Evolutionary conservation across 208 protist genomes (phyloP).

Genomic region (Wallacemonas sp.): DNA sequence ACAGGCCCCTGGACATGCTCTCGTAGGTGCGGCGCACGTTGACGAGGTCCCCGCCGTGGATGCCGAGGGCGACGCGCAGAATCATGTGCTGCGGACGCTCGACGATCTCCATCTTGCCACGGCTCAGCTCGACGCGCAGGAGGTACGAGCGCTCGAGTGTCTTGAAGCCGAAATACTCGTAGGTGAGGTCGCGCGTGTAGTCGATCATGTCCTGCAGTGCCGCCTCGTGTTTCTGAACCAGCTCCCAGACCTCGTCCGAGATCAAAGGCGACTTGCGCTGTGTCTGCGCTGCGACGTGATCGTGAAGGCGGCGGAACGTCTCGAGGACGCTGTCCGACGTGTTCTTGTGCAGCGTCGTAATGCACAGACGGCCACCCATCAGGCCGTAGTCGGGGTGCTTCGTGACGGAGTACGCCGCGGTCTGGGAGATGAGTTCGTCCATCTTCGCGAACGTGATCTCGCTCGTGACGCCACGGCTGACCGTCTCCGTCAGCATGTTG

Average conservation of each 20-base stretch:
- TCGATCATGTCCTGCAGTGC: conserved; percentile 92
- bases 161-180: conserved; percentile 99
- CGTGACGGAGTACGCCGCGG: conserved; percentile 95
- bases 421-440: conserved; percentile 96
- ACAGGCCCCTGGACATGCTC: conserved; percentile 92
- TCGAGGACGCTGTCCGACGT: conserved; percentile 91
- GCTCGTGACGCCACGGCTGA: conserved; percentile 85
- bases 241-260: conserved; percentile 90
- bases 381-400: conserved; percentile 98
- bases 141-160: conserved; percentile 99
- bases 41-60: conserved; percentile 94
- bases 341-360: conserved; percentile 98
- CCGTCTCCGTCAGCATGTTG: conserved; percentile 83
- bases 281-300: conserved; percentile 90
- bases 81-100: conserved; percentile 99
- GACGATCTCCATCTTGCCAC: conserved; percentile 79
- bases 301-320: conserved; percentile 89
- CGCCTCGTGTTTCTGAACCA: conserved; percentile 83
- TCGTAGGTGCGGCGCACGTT: conserved; percentile 97
- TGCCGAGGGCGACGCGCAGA: conserved; percentile 98
- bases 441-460: conserved; percentile 91
- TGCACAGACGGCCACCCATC: conserved; percentile 96
- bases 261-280: conserved; percentile 89
- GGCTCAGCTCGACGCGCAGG: conserved; percentile 87
- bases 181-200: conserved; percentile 96